These are phyloP conservation scores for Candida vaughaniae DNA, from an alignment of 805 yeast species.

Conservation along the genomic window DNA sequence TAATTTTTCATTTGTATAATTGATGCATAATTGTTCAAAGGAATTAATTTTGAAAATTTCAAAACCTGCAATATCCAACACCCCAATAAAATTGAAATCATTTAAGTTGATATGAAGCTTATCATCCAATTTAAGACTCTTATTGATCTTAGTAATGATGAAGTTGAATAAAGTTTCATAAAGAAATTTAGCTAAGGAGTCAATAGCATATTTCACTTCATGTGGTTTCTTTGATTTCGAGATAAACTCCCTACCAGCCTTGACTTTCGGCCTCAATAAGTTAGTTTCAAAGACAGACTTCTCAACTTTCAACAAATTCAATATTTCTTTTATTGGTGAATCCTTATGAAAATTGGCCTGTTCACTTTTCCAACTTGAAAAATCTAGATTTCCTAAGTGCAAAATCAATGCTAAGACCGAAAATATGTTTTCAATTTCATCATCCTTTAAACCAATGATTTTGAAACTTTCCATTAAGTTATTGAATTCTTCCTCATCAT, in stretches of 20 bases:
- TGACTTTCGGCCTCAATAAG: constrained; percentile 76
- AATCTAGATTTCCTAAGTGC: constrained; percentile 82
- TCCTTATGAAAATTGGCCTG: constrained; percentile 69
- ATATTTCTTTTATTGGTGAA: constrained; percentile 48
- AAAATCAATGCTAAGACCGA: constrained; percentile 71
- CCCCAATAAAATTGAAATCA: constrained; percentile 48
- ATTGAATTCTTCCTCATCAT: constrained; percentile 70
- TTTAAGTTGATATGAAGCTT: constrained; percentile 25
- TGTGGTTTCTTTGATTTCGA: constrained; percentile 73
- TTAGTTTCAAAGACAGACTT: constrained; percentile 51
- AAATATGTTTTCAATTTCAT: constrained; percentile 59
- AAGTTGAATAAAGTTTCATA: constrained; percentile 82
- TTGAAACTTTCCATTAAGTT: constrained; percentile 64
- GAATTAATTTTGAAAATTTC: constrained; percentile 58
- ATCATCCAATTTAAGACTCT: constrained; percentile 46
- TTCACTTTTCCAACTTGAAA: constrained; percentile 63
- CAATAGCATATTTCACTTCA: constrained; percentile 79
- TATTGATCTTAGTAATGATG: constrained; percentile 74
- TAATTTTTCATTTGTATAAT: constrained; percentile 58
- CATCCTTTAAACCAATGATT: constrained; percentile 64
- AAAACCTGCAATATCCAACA: constrained; percentile 61
- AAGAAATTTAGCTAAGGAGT: constrained; percentile 82
- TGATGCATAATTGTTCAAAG: constrained; percentile 60
- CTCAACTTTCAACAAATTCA: constrained; percentile 65
- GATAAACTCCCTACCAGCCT: constrained; percentile 87